A percentile compares a stretch with the other conserved stretches of the same genome.
These are phyloP conservation scores for Ulmus americana DNA, from an alignment of 331 rosid species.

Conservation along the genomic window DNA sequence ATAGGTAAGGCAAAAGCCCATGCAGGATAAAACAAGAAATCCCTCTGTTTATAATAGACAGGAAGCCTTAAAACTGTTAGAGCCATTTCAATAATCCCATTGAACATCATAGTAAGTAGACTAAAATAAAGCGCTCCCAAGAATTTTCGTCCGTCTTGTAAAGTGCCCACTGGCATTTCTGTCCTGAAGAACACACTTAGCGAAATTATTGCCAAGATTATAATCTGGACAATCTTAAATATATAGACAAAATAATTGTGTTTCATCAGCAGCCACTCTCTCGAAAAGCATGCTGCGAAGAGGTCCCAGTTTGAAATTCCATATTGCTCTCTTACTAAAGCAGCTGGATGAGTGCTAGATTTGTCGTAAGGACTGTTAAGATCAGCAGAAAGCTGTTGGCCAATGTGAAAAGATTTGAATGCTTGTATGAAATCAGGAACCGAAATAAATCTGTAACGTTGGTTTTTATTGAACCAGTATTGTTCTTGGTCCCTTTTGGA, in stretches of 20 bases:
- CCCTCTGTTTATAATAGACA: conserved; percentile 49
- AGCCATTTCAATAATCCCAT: conserved; percentile 40
- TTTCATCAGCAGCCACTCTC: conserved; percentile 50
- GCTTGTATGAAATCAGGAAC: conserved; percentile 34
- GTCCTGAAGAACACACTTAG: conserved; percentile 50
- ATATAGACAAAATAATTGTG: conserved; percentile 34
- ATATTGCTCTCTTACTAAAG: conserved; percentile 34
- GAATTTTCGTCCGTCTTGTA: conserved; percentile 30
- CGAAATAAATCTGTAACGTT: conserved; percentile 35
- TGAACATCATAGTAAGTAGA: conserved; percentile 52
- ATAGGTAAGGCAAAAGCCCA: conserved; percentile 52
- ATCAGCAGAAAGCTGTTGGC: conserved; percentile 24
- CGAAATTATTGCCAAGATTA: conserved; percentile 26
- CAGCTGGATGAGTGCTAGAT: conserved; percentile 29
- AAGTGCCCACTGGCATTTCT: conserved; percentile 37
- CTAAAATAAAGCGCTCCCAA: conserved; percentile 50
- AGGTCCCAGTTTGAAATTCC: conserved; percentile 38
- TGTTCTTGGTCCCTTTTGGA: conserved; percentile 55
- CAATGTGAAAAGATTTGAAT: conserved; percentile 32
- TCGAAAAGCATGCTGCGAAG: conserved; percentile 45
- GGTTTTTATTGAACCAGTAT: conserved; percentile 35
- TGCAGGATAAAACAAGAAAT: conserved; percentile 48
- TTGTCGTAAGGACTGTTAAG: conserved; percentile 36
- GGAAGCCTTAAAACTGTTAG: conserved; percentile 43
- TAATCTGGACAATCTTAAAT: conserved; percentile 40